A percentile compares a stretch with the other conserved stretches of the same genome.
These are phyloP conservation scores for Toxoplasma gondii DNA, from an alignment of 169 alveolate genomes.

Conservation along the genomic window DNA sequence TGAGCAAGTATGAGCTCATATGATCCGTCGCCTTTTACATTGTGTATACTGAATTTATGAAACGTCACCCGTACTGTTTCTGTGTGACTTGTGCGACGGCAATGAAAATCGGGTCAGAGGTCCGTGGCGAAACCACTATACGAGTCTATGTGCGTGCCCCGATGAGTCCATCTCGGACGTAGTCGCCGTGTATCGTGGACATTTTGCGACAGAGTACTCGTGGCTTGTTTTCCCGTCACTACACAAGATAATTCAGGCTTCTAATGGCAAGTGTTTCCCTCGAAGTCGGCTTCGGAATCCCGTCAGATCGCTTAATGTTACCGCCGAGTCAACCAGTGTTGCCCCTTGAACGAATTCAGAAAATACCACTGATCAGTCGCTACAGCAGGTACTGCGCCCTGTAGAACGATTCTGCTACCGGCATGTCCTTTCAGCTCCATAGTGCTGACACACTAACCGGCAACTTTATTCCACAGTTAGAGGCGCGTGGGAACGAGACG, in stretches of 20 bases:
- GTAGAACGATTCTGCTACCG: no score
- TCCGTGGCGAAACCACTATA: background rate
- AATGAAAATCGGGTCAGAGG: background rate
- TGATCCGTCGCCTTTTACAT: background rate
- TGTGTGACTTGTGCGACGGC: background rate
- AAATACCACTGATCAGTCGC: no score
- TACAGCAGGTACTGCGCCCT: no score
- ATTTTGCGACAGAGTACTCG: background rate
- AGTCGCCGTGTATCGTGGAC: background rate
- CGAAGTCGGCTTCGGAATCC: background rate
- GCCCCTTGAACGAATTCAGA: no score
- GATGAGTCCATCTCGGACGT: background rate
- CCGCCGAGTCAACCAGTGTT: background rate
- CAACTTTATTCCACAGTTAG: no score
- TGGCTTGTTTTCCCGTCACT: background rate
- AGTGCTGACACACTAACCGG: no score
- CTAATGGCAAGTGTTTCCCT: background rate
- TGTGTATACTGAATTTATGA: background rate
- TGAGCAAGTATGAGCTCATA: conserved; percentile 7
- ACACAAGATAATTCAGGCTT: background rate
- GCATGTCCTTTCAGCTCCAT: no score
- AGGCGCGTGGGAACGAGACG: no score
- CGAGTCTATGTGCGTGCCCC: background rate
- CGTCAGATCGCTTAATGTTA: background rate
- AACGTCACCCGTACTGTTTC: background rate